These are phyloP conservation scores for Millerago galiae DNA, from an alignment of 805 yeast genomes.

Conservation along the genomic window DNA sequence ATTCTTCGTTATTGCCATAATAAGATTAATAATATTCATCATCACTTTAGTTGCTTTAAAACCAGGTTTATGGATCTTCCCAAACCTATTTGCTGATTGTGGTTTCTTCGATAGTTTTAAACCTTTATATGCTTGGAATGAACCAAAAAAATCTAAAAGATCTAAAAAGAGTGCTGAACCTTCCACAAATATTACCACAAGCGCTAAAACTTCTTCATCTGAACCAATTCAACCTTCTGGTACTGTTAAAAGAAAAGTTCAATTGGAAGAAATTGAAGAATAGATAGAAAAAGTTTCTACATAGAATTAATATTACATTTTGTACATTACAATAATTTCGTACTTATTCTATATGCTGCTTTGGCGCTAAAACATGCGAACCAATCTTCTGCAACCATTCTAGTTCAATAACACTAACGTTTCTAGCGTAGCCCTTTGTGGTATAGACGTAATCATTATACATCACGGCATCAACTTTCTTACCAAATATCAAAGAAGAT, in stretches of 20 bases:
- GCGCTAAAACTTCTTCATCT: constrained; percentile 1
- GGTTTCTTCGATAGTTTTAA: constrained; percentile 88
- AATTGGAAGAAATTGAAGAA: constrained; percentile 26
- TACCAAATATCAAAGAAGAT: constrained; percentile 80
- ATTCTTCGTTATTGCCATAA: constrained; percentile 72
- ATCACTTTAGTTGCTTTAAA: constrained; percentile 51
- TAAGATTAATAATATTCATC: constrained; percentile 66
- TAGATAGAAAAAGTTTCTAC: neutral
- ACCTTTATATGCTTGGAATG: constrained; percentile 61
- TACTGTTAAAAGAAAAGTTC: constrained; percentile 21
- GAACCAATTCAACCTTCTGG: constrained; percentile 5
- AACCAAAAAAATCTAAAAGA: constrained; percentile 22
- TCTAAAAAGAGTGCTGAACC: constrained; percentile 12
- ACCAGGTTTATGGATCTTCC: constrained; percentile 92
- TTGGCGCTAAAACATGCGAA: constrained; percentile 15
- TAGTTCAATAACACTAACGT: constrained; percentile 73
- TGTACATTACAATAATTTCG: neutral
- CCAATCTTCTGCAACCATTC: constrained; percentile 77
- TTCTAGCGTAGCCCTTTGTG: constrained; percentile 86
- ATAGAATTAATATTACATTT: neutral
- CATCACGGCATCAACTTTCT: constrained; percentile 79
- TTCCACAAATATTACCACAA: neutral
- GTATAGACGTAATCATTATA: constrained; percentile 93
- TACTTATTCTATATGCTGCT: constrained; percentile 1
- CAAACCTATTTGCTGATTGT: constrained; percentile 91